phyloP scores from a whole-genome alignment of 73 alveolate genomes.

The Paramecium caudatum region DNA sequence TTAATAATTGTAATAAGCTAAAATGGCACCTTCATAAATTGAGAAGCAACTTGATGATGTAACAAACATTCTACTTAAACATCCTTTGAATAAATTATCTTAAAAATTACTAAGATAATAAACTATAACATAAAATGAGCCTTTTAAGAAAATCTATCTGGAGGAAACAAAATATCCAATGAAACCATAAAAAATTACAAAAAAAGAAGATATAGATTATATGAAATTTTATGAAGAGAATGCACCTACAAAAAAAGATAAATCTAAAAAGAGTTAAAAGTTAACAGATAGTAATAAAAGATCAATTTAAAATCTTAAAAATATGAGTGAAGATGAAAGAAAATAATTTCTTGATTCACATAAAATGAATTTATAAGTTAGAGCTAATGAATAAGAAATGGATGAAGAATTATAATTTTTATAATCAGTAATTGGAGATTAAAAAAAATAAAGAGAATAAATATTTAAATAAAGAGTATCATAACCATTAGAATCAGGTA shows the following conservation, averaged over 20 bases:
- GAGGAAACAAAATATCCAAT: conserved; percentile 19
- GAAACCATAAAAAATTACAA: background rate
- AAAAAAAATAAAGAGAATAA: conserved; percentile 22
- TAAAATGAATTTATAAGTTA: conserved; percentile 24
- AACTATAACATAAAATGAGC: conserved; percentile 6
- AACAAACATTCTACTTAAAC: background rate
- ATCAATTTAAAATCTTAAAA: background rate
- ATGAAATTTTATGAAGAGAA: conserved; percentile 51
- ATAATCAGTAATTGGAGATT: background rate
- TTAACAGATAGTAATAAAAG: background rate
- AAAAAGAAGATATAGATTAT: conserved; percentile 14
- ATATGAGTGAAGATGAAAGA: conserved; percentile 13
- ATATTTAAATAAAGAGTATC: background rate
- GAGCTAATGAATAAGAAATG: conserved; percentile 58
- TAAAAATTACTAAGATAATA: background rate
- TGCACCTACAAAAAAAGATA: background rate
- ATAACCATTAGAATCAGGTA: conserved; percentile 30
- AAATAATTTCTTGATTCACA: conserved; percentile 52
- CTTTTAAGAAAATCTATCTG: background rate
- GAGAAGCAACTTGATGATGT: conserved; percentile 11
- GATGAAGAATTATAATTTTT: conserved; percentile 17
- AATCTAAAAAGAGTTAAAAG: background rate
- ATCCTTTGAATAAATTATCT: conserved; percentile 1
- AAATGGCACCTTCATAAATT: background rate
- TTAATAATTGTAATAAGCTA: conserved; percentile 7